Base-by-base conservation (phyloP, 108 stramenopile genomes). In the Craspedostauros australis region DNA sequence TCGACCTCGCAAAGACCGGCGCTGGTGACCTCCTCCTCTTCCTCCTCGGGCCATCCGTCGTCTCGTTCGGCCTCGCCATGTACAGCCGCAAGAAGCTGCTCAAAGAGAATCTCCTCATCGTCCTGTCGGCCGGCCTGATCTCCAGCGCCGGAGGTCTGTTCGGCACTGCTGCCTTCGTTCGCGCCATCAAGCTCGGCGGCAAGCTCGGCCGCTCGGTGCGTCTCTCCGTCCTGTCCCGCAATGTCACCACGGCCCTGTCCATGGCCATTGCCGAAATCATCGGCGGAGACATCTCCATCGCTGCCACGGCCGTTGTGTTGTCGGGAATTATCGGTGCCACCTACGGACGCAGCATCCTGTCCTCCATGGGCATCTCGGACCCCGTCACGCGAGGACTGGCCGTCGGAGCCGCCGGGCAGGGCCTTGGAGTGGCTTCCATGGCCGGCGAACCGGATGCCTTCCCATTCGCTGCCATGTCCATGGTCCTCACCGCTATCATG, bases 391-490 rank as follows among this genome's bases (percentile, higher is more conserved):
- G 93, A 46, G 95, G 95, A 18, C 59, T 96, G 24, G 84, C 82
- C 3, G 81, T 93, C 33, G 95, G 95, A 4, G 84, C 71, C 30
- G 80, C 91, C n/a, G 85, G 86, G 15, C 95, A 96, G 57, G 95
- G 95, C 5, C 57, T 96, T 22, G 95, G 95, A 22, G 94, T 94
- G 1, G 86, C 95, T 21, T 73, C 80, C 11, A 78, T 95, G 64
- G 66, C 80, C 22, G 62, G 70, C 28, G 95, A 96, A 58, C 70
- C 81, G 18, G 93, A 91, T 63, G 91, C 95, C 6, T 94, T 93
- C 52, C 91, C 95, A 0, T 95, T 96, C 67, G 86, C 95, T 32
- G 95, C 95, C 3, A 92, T 96, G 49, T 65, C 79, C 46, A 96
- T 96, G 95, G 90, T 91, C 8, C 71, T 91, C 78, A 91, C 89